Evolutionary conservation across 2,329 filamentous ascomycete species (phyloP).

Genomic region (Lecanicillium sp.): DNA sequence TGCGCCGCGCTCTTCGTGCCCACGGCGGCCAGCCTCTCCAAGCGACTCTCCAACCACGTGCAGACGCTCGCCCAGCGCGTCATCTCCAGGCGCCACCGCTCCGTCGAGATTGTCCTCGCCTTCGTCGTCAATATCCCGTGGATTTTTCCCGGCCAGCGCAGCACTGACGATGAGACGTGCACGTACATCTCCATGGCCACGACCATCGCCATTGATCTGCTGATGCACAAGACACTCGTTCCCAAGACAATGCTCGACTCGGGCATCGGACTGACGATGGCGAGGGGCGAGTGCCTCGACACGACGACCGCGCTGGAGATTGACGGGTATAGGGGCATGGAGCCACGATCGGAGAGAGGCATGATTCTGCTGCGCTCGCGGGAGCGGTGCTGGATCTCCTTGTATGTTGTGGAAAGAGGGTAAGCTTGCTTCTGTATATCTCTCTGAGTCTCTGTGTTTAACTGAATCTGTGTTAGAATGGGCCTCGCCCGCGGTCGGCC

Average conservation of each 20-base stretch:
- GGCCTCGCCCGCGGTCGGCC: constrained; percentile 63
- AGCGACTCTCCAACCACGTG: constrained; percentile 57
- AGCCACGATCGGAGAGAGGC: constrained; percentile 54
- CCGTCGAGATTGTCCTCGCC: constrained; percentile 66
- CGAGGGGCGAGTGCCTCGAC: constrained; percentile 63
- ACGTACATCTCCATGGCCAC: constrained; percentile 64
- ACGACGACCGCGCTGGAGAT: constrained; percentile 57
- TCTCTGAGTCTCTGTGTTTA: no score
- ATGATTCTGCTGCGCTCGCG: constrained; percentile 56
- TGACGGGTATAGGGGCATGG: constrained; percentile 61
- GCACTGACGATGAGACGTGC: constrained; percentile 67
- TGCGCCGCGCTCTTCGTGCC: constrained; percentile 63
- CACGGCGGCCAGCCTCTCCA: constrained; percentile 57
- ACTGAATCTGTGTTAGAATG: constrained; percentile 37
- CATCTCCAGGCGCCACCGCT: constrained; percentile 56
- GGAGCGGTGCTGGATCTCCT: constrained; percentile 63
- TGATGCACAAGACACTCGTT: constrained; percentile 62
- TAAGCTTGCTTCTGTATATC: no score
- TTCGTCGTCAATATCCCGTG: constrained; percentile 73
- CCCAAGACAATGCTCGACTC: constrained; percentile 43
- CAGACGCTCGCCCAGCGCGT: constrained; percentile 57
- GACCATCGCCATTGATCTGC: constrained; percentile 63
- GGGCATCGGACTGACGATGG: constrained; percentile 41
- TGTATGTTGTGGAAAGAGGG: constrained; percentile 68
- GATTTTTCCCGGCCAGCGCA: constrained; percentile 63